Conservation (phyloP, 305 asterid species). For the Solanum hybrid region DNA sequence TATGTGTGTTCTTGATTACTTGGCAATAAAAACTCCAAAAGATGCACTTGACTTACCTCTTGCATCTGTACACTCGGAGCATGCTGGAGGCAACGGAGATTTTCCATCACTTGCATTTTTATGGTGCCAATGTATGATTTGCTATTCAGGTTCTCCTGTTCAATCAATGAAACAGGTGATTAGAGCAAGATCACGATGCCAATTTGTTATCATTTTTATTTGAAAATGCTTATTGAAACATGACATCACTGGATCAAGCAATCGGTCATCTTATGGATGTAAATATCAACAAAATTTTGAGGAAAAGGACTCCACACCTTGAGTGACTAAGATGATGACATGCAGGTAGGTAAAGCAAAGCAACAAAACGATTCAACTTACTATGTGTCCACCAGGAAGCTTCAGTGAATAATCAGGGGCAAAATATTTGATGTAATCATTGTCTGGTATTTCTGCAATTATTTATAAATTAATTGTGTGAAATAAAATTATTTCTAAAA, state of each 20-base stretch:
- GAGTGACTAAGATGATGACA: slow-evolving; percentile 5
- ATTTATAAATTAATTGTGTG: neutral
- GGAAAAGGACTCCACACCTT: neutral
- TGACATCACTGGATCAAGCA: neutral
- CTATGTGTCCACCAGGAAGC: slow-evolving; percentile 70
- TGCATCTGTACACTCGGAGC: slow-evolving; percentile 99
- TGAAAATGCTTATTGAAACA: neutral
- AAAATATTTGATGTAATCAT: slow-evolving; percentile 81
- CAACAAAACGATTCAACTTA: slow-evolving; percentile 21
- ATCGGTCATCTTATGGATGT: neutral
- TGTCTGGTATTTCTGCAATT: slow-evolving; percentile 89
- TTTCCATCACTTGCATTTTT: slow-evolving; percentile 81
- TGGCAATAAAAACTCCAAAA: neutral
- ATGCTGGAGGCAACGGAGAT: slow-evolving; percentile 85
- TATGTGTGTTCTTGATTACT: neutral
- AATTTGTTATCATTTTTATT: neutral
- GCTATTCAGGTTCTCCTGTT: slow-evolving; percentile 89
- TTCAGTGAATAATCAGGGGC: slow-evolving; percentile 79
- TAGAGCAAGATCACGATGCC: neutral
- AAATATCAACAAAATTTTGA: neutral
- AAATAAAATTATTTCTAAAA: neutral
- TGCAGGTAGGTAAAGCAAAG: neutral
- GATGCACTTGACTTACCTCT: slow-evolving; percentile 45
- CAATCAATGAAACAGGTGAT: slow-evolving; percentile 17
- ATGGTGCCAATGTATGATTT: slow-evolving; percentile 81